Percentiles rank a stretch among this genome's conserved stretches.
phyloP scores from a whole-genome alignment of 371 early-diverging fungal species.

The Antonospora locustae region DNA sequence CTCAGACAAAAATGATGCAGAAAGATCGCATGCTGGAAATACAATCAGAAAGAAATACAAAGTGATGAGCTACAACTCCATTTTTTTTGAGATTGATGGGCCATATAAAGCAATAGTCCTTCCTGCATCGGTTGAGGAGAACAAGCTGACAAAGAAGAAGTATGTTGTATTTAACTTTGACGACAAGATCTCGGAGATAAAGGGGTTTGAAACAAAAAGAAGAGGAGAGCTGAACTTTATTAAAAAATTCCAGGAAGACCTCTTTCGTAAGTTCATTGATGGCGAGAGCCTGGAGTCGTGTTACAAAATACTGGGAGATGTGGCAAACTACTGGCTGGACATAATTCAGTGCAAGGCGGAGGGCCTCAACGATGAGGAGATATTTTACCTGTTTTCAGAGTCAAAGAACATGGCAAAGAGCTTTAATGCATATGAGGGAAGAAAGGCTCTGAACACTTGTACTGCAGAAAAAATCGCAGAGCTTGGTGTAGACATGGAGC shows the following conservation, averaged over 20 bases:
- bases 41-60: conserved; percentile 57
- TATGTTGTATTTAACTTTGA: conserved; percentile 92
- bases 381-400: conserved; percentile 90
- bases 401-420: conserved; percentile 87
- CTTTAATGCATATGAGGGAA: conserved; percentile 66
- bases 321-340: conserved; percentile 86
- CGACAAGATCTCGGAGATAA: conserved; percentile 83
- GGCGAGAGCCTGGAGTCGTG: conserved; percentile 74
- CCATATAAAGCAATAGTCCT: conserved; percentile 97
- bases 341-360: conserved; percentile 69
- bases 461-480: conserved; percentile 88
- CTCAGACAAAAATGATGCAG: conserved; percentile 47
- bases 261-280: conserved; percentile 75
- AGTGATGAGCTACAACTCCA: conserved; percentile 72
- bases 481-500: conserved; percentile 88
- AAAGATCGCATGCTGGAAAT: conserved; percentile 26
- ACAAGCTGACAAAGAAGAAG: conserved; percentile 85
- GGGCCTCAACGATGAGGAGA: conserved; percentile 67
- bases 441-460: conserved; percentile 80
- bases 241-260: conserved; percentile 84
- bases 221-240: conserved; percentile 93
- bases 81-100: conserved; percentile 96
- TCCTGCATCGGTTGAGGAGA: conserved; percentile 84
- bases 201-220: conserved; percentile 97
- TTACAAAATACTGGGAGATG: conserved; percentile 69